Base-by-base conservation (phyloP, 495 filamentous ascomycete species). In the Hapsidospora chrysogenum region DNA sequence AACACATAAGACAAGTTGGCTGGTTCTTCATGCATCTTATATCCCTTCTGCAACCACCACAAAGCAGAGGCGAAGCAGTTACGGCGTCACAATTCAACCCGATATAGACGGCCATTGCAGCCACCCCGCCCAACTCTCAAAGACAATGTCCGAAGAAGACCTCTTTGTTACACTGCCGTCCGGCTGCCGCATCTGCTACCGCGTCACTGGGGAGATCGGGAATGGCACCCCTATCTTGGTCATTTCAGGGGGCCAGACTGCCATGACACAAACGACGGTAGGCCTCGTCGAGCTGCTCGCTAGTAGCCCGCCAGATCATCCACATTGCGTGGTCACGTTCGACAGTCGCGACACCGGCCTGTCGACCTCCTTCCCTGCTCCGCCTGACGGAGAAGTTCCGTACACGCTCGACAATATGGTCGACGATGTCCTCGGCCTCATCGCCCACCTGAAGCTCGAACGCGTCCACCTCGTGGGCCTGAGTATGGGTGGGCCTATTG, bases 131-230 rank as follows among this genome's bases (percentile, higher is more conserved):
- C n/a, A n/a, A 13, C 3, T 30, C 17, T 14, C 17, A 30, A 23
- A 27, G 33, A 23, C n/a, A 35, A 40, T 40, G 38, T 25, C 31
- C 9, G 23, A 40, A 25, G 31, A 40, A 3, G n/a, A n/a, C n/a
- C 31, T 7, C 1, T 36, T 40, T 20, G 10, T 29, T 34, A 13
- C 38, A 5, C 10, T 36, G 11, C 31, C 31, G n/a, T 34, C 30
- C 6, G 37, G 37, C 15, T 39, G 37, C 21, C 37, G 37, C 13
- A 39, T 39, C 27, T 39, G 37, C 31, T 39, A 39, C 8, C 37
- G 17, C 7, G 15, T 27, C 8, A 17, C 15, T n/a, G 37, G 37
- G 14, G 27, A 26, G 13, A 27, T 16, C 17, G 32, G 18, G 1
- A 17, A 39, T 15, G n/a, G n/a, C n/a, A 20, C 37, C 13, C 27